Evolutionary conservation across 257 asterid species (phyloP).

Genomic region (Ocimum tenuiflorum): DNA sequence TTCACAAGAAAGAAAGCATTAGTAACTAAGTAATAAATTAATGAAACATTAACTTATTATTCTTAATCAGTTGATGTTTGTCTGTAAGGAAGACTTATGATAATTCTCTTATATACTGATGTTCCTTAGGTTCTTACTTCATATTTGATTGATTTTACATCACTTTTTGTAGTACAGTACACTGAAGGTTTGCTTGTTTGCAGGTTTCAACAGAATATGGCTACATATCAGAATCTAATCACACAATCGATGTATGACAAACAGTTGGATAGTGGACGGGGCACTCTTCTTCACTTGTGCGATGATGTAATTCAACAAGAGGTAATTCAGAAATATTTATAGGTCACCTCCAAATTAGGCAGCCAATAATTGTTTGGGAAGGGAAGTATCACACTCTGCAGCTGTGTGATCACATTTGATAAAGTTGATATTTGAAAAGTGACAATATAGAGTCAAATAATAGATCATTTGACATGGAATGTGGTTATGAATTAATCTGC

Average conservation of each 20-base stretch:
- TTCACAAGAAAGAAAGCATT: no score
- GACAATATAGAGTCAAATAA: no score
- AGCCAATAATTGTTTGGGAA: not conserved
- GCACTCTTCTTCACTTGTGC: slow-evolving; percentile 96
- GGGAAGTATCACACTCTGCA: no score
- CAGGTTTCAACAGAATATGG: slow-evolving; percentile 97
- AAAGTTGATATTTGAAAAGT: not conserved
- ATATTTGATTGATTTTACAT: slow-evolving; percentile 14
- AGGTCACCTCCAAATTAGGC: not conserved
- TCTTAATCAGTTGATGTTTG: no score
- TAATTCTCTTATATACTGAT: not conserved
- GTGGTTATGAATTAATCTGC: slow-evolving; percentile 8
- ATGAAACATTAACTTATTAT: not conserved
- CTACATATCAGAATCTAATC: slow-evolving; percentile 79
- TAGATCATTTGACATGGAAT: no score
- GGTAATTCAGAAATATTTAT: slow-evolving; percentile 36
- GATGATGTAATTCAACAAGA: slow-evolving; percentile 99
- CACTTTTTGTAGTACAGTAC: slow-evolving; percentile 11
- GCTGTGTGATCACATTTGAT: not conserved
- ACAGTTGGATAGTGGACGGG: slow-evolving; percentile 94
- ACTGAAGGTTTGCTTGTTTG: slow-evolving; percentile 25
- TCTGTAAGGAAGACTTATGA: not conserved
- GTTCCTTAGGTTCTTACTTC: not conserved
- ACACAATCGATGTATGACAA: slow-evolving; percentile 99
- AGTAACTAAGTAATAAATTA: no score